These are phyloP conservation scores for Puccinia triticina DNA, from an alignment of 1,284 basidiomycete genomes.

Conservation along the genomic window DNA sequence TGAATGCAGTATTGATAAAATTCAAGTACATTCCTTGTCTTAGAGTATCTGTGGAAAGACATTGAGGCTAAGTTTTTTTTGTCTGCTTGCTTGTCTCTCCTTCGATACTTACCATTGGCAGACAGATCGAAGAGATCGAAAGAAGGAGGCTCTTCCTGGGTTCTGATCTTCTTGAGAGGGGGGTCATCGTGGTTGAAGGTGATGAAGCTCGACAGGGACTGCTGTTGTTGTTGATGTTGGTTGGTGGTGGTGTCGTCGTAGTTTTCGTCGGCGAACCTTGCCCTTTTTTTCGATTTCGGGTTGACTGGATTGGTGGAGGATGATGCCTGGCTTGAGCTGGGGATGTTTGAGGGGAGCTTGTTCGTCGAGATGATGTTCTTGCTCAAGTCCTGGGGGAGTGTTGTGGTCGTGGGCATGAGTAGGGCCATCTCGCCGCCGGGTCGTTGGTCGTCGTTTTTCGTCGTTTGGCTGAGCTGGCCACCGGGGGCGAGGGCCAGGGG, in stretches of 20 bases:
- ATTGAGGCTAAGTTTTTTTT: background rate
- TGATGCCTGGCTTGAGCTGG: background rate
- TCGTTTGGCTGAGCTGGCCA: background rate
- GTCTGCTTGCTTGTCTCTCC: background rate
- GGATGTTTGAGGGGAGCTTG: background rate
- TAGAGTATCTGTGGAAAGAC: conserved; percentile 10
- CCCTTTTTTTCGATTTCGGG: conserved; percentile 31
- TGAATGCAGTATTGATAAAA: conserved; percentile 49
- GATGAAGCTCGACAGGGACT: conserved; percentile 15
- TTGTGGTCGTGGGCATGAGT: background rate
- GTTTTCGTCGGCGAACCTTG: conserved; percentile 45
- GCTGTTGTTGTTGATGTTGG: background rate
- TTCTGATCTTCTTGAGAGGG: conserved; percentile 7
- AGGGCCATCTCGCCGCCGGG: background rate
- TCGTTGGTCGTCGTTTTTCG: background rate
- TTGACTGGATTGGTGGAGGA: background rate
- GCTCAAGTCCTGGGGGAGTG: background rate
- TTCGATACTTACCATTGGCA: conserved; percentile 13
- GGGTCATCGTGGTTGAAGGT: conserved; percentile 36
- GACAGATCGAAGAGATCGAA: conserved; percentile 29
- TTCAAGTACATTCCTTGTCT: conserved; percentile 40
- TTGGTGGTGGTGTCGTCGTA: conserved; percentile 1
- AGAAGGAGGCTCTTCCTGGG: conserved; percentile 7
- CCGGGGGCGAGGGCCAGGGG: too few species aligned
- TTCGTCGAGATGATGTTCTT: background rate